Evolutionary conservation across 352 stramenopile species (phyloP).

Genomic region (Pythium pectinolyticum): DNA sequence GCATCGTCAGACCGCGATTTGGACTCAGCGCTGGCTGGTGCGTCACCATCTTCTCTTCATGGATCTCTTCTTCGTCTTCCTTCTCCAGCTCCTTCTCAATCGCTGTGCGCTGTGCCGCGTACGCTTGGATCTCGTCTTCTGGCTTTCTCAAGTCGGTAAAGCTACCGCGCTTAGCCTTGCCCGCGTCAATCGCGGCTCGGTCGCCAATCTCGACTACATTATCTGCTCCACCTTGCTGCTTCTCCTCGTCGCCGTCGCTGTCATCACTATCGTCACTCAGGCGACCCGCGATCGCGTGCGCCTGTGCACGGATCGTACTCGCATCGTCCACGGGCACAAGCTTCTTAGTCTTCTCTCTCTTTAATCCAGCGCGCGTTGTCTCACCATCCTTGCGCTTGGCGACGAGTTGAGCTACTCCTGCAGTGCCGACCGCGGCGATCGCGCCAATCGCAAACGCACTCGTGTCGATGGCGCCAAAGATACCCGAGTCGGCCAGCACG

Average conservation of each 20-base stretch:
- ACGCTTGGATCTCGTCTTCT: conserved; percentile 8
- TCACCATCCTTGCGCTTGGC: conserved; percentile 31
- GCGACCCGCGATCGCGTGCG: conserved; percentile 22
- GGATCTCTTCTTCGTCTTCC: conserved; percentile 7
- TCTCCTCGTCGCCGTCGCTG: background rate
- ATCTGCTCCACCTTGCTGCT: background rate
- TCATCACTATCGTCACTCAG: conserved; percentile 14
- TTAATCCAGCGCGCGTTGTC: conserved; percentile 7
- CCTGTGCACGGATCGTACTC: conserved; percentile 18
- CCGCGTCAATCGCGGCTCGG: too few species aligned
- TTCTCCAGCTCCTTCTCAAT: conserved; percentile 27
- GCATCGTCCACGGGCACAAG: conserved; percentile 34
- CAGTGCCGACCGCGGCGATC: conserved; percentile 43
- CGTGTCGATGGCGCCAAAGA: conserved; percentile 54
- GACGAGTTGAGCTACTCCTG: conserved; percentile 49
- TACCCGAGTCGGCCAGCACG: conserved; percentile 48
- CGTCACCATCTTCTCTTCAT: background rate
- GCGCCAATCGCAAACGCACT: conserved; percentile 49
- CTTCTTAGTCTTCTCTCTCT: conserved; percentile 24
- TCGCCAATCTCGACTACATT: background rate
- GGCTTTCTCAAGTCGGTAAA: conserved; percentile 39
- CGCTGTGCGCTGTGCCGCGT: conserved; percentile 19
- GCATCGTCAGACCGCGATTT: conserved; percentile 16
- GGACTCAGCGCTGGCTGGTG: background rate
- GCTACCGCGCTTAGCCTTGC: conserved; percentile 15